Conservation (phyloP, 139 green algal species). For the Picochlorum sp. region DNA sequence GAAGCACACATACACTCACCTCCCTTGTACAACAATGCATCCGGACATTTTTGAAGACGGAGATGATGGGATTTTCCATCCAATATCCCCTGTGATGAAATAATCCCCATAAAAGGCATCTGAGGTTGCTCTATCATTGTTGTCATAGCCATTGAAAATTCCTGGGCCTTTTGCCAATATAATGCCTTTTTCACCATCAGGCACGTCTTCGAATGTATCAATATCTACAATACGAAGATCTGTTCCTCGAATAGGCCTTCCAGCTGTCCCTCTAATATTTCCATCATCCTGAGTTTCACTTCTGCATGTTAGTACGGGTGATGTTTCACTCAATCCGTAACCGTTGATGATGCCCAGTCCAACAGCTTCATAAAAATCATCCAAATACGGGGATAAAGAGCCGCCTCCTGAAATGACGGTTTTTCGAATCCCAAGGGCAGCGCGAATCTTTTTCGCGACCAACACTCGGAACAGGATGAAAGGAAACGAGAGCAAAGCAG, state of each 20-base stretch:
- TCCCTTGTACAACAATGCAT: slow-evolving; percentile 47
- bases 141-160: slow-evolving; percentile 61
- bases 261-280: slow-evolving; percentile 78
- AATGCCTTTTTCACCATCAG: slow-evolving; percentile 59
- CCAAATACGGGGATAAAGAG: slow-evolving; percentile 69
- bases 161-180: slow-evolving; percentile 70
- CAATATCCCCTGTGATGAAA: slow-evolving; percentile 81
- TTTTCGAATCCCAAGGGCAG: slow-evolving; percentile 43
- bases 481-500: slow-evolving; percentile 55
- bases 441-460: slow-evolving; percentile 52
- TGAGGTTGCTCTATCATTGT: slow-evolving; percentile 45
- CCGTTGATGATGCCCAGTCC: slow-evolving; percentile 82
- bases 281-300: not conserved
- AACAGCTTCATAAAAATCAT: slow-evolving; percentile 82
- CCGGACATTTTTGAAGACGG: slow-evolving; percentile 58
- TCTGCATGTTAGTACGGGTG: slow-evolving; percentile 79
- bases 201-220: slow-evolving; percentile 38
- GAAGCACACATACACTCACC: not conserved
- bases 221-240: slow-evolving; percentile 76
- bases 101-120: slow-evolving; percentile 59
- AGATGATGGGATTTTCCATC: slow-evolving; percentile 52
- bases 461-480: slow-evolving; percentile 37
- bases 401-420: slow-evolving; percentile 76
- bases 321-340: slow-evolving; percentile 88
- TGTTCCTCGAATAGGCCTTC: slow-evolving; percentile 65